Base-by-base conservation (phyloP, 805 yeast species). In the Maudiozyma saulgeensis region DNA sequence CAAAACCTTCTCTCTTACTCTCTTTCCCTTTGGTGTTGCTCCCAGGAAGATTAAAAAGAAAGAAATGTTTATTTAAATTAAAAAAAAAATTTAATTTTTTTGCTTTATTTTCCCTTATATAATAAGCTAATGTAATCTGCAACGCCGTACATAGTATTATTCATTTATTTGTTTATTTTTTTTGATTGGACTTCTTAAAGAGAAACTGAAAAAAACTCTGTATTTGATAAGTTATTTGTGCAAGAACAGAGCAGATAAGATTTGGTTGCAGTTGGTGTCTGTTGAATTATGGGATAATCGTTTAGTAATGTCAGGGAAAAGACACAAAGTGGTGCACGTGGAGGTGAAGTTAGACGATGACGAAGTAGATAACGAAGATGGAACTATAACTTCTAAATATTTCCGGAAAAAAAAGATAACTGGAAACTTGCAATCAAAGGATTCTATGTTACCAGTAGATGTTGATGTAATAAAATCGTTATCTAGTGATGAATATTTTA, bases 401-500 rank as follows among this genome's bases (percentile, higher is more conserved):
- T 46, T 46, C 40, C 18, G 12, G 9, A n/a, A 19, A 6, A 13
- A 16, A 4, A 37, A 35, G 38, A 28, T 28, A 28, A 28, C 32
- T 9, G 32, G 32, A 28, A 28, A 8, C 12, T 28, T 28, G 6
- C 16, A 9, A 37, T 9, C 21, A 13, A 37, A 2, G 6, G 40
- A 37, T 37, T 37, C 8, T 16, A 13, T 37, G 40, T 37, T 15
- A 13, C 9, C 12, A 8, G 32, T 28, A 6, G 32, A 28, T 11
- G 6, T 28, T 28, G 32, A 11, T 6, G 32, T 11, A 11, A 28
- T 28, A 28, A 62, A 62, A 45, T 43, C 56, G 4, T 45, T 63
- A 49, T 47, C 50, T 25, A 43, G 60, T 13, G 48, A 49, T 18
- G 56, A 54, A 7, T 63, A 61, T 50, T 62, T 60, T 45, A 53